phyloP scores from a whole-genome alignment of 495 filamentous ascomycete species.

The Podospora bellae-mahoneyi region DNA sequence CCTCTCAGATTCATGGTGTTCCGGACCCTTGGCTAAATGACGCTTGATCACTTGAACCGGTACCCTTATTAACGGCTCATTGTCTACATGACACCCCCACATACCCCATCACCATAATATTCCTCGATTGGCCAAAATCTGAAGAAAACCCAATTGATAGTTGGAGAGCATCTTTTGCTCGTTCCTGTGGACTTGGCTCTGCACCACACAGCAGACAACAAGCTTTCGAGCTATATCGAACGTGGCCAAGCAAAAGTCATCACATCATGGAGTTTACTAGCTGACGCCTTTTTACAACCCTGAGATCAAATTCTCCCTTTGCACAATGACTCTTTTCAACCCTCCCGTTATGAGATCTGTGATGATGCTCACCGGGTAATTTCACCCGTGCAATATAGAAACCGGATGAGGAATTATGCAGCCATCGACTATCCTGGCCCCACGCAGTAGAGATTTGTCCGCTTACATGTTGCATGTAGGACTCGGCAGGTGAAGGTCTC shows the following conservation, averaged over 20 bases:
- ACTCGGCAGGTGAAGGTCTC: neutral
- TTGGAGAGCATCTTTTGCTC: neutral
- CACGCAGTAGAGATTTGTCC: neutral
- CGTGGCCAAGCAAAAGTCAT: neutral
- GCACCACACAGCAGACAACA: neutral
- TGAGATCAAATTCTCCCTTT: neutral
- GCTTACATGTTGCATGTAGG: slow-evolving; percentile 2
- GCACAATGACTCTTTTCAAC: neutral
- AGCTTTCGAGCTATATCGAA: neutral
- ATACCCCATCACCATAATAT: neutral
- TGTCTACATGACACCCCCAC: slow-evolving; percentile 6
- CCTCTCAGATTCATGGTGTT: neutral
- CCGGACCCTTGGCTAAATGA: slow-evolving; percentile 11
- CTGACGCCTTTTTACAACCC: neutral
- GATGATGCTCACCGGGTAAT: slow-evolving; percentile 24
- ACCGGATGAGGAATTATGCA: slow-evolving; percentile 18
- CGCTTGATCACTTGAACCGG: slow-evolving; percentile 12
- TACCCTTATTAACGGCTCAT: slow-evolving; percentile 12
- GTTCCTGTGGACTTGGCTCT: neutral
- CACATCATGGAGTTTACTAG: neutral
- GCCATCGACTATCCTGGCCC: neutral
- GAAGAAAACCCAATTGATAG: neutral
- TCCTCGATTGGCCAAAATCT: neutral
- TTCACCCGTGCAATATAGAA: slow-evolving; percentile 19
- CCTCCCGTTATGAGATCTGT: neutral